These are phyloP conservation scores for Camelina sativa DNA, from an alignment of 345 rosid species.

Conservation along the genomic window DNA sequence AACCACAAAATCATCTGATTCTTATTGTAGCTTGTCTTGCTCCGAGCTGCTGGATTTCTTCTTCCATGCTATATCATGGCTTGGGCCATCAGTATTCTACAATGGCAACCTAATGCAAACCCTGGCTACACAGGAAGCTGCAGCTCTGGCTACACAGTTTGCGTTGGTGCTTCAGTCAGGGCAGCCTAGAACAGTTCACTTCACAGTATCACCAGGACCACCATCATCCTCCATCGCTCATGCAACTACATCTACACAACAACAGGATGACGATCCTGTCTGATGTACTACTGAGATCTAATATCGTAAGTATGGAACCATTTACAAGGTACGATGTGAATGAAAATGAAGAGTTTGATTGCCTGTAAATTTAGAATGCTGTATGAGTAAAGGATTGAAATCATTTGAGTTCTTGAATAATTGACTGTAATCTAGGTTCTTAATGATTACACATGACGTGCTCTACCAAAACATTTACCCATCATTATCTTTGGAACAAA, in stretches of 20 bases:
- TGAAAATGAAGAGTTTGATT: slow-evolving; percentile 18
- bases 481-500: too few relatives aligned
- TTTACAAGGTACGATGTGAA: slow-evolving; percentile 3
- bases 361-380: slow-evolving; percentile 35
- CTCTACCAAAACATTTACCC: too few relatives aligned
- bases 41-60: slow-evolving; percentile 77
- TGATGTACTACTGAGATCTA: slow-evolving; percentile 1
- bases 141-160: slow-evolving; percentile 86
- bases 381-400: slow-evolving; percentile 29
- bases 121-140: slow-evolving; percentile 93
- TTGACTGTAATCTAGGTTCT: too few relatives aligned
- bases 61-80: slow-evolving; percentile 99
- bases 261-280: slow-evolving; percentile 33
- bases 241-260: slow-evolving; percentile 35
- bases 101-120: slow-evolving; percentile 49
- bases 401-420: slow-evolving; percentile 9
- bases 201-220: slow-evolving; percentile 65
- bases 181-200: slow-evolving; percentile 75
- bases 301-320: background rate
- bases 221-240: slow-evolving; percentile 38
- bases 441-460: too few relatives aligned
- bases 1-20: slow-evolving; percentile 24
- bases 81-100: slow-evolving; percentile 92
- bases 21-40: slow-evolving; percentile 69
- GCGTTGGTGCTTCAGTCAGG: slow-evolving; percentile 91